Evolutionary conservation across 306 rosid species (phyloP).

Genomic region (Gynostemma pentaphyllum): DNA sequence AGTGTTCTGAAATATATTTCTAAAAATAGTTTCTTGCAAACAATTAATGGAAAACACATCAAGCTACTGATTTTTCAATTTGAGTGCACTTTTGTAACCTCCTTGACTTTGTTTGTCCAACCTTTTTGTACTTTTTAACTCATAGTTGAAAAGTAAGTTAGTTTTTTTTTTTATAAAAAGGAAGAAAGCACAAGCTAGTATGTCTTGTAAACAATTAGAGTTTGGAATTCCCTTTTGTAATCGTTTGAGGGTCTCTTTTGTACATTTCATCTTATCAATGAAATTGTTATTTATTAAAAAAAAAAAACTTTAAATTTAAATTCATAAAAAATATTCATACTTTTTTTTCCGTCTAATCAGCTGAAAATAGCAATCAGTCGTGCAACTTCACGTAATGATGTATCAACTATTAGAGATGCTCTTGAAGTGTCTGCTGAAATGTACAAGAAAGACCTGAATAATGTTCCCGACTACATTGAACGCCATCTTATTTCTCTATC

Average conservation of each 20-base stretch:
- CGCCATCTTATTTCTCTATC: constrained; percentile 93
- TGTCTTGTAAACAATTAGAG: neutral
- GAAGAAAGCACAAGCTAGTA: no score
- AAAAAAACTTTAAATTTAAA: neutral
- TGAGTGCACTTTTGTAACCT: no score
- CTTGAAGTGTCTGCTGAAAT: constrained; percentile 96
- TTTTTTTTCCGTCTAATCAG: constrained; percentile 35
- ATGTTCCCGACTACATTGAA: constrained; percentile 75
- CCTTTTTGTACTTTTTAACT: no score
- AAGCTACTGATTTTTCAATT: no score
- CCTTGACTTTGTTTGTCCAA: no score
- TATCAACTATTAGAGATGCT: constrained; percentile 80
- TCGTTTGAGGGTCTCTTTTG: no score
- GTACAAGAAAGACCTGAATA: constrained; percentile 79
- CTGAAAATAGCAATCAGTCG: constrained; percentile 91
- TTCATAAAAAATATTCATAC: no score
- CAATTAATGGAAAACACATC: neutral
- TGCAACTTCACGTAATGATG: constrained; percentile 82
- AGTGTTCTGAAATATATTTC: no score
- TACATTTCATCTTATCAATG: no score
- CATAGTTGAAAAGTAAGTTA: no score
- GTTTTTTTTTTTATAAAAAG: neutral
- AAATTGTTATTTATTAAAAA: no score
- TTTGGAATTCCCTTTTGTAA: neutral
- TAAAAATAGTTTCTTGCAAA: neutral